Evolutionary conservation across 768 basidiomycete species (phyloP).

Genomic region (Coprinopsis sp.): DNA sequence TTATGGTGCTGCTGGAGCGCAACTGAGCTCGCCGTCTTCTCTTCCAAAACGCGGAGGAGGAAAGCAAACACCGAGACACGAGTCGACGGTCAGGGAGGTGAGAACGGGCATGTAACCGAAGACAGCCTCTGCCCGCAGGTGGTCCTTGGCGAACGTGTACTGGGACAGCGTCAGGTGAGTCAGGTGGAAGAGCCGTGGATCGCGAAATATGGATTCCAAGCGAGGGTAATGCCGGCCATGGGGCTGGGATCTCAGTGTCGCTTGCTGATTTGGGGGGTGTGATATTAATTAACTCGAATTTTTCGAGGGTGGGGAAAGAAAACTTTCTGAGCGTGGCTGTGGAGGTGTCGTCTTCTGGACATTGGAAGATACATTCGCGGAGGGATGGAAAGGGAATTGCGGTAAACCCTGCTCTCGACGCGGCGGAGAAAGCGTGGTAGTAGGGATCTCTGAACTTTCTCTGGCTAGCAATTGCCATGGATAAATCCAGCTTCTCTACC

Average conservation of each 20-base stretch:
- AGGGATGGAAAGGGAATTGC: slow-evolving; percentile 27
- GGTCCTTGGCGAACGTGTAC: slow-evolving; percentile 36
- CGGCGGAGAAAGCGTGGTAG: slow-evolving; percentile 13
- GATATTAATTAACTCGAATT: slow-evolving; percentile 39
- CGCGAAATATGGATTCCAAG: slow-evolving; percentile 49
- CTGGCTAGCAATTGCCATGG: slow-evolving; percentile 28
- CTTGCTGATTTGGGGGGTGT: slow-evolving; percentile 21
- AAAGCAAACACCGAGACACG: slow-evolving; percentile 38
- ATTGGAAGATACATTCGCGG: slow-evolving; percentile 41
- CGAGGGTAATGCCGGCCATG: slow-evolving; percentile 32
- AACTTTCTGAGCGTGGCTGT: slow-evolving; percentile 38
- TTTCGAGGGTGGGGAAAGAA: slow-evolving; percentile 39
- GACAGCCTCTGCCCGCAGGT: slow-evolving; percentile 34
- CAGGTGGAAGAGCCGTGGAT: slow-evolving; percentile 48
- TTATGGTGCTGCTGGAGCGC: neutral
- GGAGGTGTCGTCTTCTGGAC: slow-evolving; percentile 34
- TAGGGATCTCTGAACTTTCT: slow-evolving; percentile 9
- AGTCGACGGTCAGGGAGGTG: slow-evolving; percentile 41
- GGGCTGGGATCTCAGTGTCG: neutral
- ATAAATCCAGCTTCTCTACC: slow-evolving; percentile 41
- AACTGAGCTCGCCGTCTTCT: slow-evolving; percentile 19
- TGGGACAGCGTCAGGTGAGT: slow-evolving; percentile 48
- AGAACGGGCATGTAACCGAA: slow-evolving; percentile 51
- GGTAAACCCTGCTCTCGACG: slow-evolving; percentile 11
- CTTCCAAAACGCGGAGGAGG: slow-evolving; percentile 38